These are phyloP conservation scores for Rhizophagus prolifer DNA, from an alignment of 192 early-diverging fungal species.

Conservation along the genomic window DNA sequence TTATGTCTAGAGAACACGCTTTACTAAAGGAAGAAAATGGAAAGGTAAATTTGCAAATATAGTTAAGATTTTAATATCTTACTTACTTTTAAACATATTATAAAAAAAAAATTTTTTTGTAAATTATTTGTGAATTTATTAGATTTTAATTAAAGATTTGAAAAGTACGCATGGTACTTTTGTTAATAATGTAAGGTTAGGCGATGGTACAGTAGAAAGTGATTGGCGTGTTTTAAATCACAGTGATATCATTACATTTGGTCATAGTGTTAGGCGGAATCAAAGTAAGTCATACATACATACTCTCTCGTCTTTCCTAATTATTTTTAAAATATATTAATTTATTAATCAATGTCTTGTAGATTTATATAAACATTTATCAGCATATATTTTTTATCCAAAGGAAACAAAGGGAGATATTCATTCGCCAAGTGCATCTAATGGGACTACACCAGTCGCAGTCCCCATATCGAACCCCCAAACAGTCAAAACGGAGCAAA, in stretches of 20 bases:
- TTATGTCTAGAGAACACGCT: slow-evolving; percentile 28
- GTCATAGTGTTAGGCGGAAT: slow-evolving; percentile 29
- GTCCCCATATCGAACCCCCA: too few species aligned
- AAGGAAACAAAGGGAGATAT: not conserved
- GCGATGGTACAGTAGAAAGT: slow-evolving; percentile 2
- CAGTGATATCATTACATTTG: slow-evolving; percentile 25
- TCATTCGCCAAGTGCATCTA: not conserved
- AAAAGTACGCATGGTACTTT: slow-evolving; percentile 33
- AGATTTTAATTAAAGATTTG: slow-evolving; percentile 30
- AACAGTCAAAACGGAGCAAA: not conserved
- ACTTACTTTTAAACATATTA: not conserved
- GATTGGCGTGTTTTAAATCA: slow-evolving; percentile 17
- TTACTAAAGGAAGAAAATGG: slow-evolving; percentile 14
- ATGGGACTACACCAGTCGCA: not conserved
- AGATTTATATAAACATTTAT: slow-evolving; percentile 28
- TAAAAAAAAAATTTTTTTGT: not conserved
- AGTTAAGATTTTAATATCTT: not conserved
- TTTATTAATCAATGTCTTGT: not conserved
- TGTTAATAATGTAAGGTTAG: slow-evolving; percentile 14
- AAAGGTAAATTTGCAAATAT: slow-evolving; percentile 11
- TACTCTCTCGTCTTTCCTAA: too few species aligned
- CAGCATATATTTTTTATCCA: slow-evolving; percentile 23
- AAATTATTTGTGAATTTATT: not conserved
- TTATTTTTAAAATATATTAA: too few species aligned
- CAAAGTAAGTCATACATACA: slow-evolving; percentile 17